Base-by-base conservation (phyloP, 495 filamentous ascomycete species). In the Penicillium subrubescens region DNA sequence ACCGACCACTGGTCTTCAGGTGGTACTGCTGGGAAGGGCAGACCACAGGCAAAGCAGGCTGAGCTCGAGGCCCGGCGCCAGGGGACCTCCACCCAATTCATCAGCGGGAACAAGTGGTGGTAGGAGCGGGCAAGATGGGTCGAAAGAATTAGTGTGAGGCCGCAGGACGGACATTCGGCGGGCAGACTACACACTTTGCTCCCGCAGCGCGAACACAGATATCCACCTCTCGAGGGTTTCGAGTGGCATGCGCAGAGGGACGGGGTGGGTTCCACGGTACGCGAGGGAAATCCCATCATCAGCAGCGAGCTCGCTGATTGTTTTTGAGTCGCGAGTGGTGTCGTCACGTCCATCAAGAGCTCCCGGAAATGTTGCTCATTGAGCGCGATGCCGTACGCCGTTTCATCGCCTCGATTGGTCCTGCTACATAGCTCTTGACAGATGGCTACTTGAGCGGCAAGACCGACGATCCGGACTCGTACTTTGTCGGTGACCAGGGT, bases 221-320 rank as follows among this genome's bases (percentile, higher is more conserved):
- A 99, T 0, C 95, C 94, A n/a, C 93, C 93, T 35, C 89, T 84
- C 12, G 86, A 92, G 23, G 93, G 89, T 43, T 88, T 88, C 61
- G 88, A 89, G 78, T 99, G 96, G 68, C 95, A 99, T 33, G 94
- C 93, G 71, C 95, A 99, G 53, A 95, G 86, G n/a, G 86, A 88
- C 56, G 89, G 87, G 25, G 77, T 80, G 17, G 86, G 80, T 60
- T 92, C 92, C 55, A 93, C 87, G n/a, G 90, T 90, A 17, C 95
- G 87, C 51, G 90, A 94, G n/a, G 95, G 95, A 69, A 99, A 99
- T 5, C 95, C 96, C 96, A 98, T 98, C 91, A 93, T 96, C 15
- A 99, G 84, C 34, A 98, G 82, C 29, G 91, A 91, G 41, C 90
- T 89, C 51, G 87, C 84, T 63, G 83, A 86, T 68, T 89, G 86